These are phyloP conservation scores for Elaeis guineensis DNA, from an alignment of 176 grass and related monocot species.

Conservation along the genomic window DNA sequence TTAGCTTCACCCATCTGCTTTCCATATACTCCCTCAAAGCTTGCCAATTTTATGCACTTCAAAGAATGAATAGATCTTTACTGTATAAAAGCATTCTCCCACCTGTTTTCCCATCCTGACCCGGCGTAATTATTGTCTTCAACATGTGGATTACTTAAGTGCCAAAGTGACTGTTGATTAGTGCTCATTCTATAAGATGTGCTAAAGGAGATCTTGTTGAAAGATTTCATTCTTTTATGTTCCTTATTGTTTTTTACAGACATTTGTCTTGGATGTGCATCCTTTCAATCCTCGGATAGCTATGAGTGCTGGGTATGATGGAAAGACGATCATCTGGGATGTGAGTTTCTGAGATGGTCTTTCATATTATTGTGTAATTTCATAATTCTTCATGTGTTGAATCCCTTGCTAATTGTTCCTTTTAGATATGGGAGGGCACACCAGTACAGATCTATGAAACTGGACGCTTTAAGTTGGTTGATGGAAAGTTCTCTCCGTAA, in stretches of 20 bases:
- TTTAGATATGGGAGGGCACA: constrained; percentile 99
- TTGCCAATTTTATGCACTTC: no score
- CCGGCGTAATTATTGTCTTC: no score
- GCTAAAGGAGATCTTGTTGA: no score
- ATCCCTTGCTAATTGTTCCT: constrained; percentile 9
- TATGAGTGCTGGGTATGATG: constrained; percentile 99
- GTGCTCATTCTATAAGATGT: no score
- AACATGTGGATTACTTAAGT: no score
- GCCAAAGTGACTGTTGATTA: no score
- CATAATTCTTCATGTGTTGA: constrained; percentile 15
- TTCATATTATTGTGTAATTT: constrained; percentile 18
- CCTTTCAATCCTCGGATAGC: constrained; percentile 99
- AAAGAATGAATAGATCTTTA: no score
- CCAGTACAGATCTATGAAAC: constrained; percentile 94
- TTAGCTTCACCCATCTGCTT: no score
- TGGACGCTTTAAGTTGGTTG: constrained; percentile 88
- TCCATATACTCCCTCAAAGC: no score
- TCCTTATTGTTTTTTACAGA: constrained; percentile 42
- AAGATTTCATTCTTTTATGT: no score
- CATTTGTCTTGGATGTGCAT: constrained; percentile 99
- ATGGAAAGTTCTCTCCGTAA: constrained; percentile 99
- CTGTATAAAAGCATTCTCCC: no score
- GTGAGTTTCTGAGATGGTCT: constrained; percentile 47
- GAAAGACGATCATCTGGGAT: constrained; percentile 98
- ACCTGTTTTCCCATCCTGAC: no score